Conservation (phyloP, 2,329 filamentous ascomycete genomes). For the Macrophomina pseudophaseolina region DNA sequence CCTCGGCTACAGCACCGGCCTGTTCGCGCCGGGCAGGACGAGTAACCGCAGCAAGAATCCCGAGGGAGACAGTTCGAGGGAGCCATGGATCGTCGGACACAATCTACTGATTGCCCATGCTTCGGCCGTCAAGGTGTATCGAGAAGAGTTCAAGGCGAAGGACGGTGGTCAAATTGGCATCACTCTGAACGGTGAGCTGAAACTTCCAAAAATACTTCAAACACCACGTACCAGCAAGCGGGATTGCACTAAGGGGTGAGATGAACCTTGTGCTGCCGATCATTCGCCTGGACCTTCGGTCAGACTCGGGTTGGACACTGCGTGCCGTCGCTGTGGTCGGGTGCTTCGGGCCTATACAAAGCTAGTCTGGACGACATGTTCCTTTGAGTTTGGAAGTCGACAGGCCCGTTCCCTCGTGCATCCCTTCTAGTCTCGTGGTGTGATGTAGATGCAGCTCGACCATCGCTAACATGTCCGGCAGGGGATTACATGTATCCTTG, state of each 20-base stretch:
- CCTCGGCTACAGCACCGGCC: conserved; percentile 77
- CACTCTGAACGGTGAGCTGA: conserved; percentile 73
- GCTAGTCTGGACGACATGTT: conserved; percentile 13
- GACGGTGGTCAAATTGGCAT: conserved; percentile 82
- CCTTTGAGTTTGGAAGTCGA: conserved; percentile 2
- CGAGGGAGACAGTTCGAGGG: conserved; percentile 74
- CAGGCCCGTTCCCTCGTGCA: conserved; percentile 1
- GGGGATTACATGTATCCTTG: conserved; percentile 82
- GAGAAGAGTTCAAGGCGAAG: conserved; percentile 77
- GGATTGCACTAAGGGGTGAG: conserved; percentile 7
- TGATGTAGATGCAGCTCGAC: conserved; percentile 6
- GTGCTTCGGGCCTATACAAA: conserved; percentile 13
- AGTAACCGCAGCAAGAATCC: conserved; percentile 74
- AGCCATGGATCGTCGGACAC: conserved; percentile 84
- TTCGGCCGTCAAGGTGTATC: conserved; percentile 79
- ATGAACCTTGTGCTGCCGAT: conserved; percentile 21
- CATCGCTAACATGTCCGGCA: conserved; percentile 34
- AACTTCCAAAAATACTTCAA: conserved; percentile 1
- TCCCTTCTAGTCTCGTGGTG: conserved; percentile 6
- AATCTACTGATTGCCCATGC: conserved; percentile 81
- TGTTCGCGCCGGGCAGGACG: conserved; percentile 81
- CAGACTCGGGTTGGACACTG: background rate
- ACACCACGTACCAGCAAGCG: conserved; percentile 16
- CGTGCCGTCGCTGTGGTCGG: background rate
- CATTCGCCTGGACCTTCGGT: conserved; percentile 17